phyloP scores from a whole-genome alignment of 495 filamentous ascomycete genomes.

The Aspergillus taichungensis region DNA sequence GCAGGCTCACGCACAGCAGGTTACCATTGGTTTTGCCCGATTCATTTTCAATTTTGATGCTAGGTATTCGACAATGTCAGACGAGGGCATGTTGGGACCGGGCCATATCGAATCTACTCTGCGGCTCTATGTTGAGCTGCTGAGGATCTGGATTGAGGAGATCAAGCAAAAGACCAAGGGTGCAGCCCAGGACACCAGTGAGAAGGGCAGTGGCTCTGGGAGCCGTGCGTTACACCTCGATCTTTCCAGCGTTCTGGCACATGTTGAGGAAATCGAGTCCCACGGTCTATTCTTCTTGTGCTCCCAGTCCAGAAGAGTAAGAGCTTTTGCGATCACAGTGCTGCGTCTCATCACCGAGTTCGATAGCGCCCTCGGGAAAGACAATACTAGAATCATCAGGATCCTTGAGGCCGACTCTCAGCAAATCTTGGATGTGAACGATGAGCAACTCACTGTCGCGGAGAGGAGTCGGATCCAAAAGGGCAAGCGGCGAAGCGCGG shows the following conservation, averaged over 20 bases:
- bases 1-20: constrained; percentile 87
- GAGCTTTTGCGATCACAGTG: constrained; percentile 85
- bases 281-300: constrained; percentile 98
- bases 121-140: constrained; percentile 82
- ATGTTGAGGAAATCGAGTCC: constrained; percentile 94
- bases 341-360: constrained; percentile 89
- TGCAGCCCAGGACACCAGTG: constrained; percentile 52
- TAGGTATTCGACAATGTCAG: constrained; percentile 93
- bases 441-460: constrained; percentile 83
- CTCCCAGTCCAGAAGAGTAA: constrained; percentile 83
- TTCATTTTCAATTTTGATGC: constrained; percentile 99
- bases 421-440: constrained; percentile 83
- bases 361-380: constrained; percentile 77
- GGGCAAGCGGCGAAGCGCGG: constrained; percentile 75
- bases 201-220: constrained; percentile 40
- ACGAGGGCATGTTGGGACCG: constrained; percentile 91
- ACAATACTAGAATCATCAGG: constrained; percentile 72
- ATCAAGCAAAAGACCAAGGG: constrained; percentile 79
- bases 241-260: constrained; percentile 73
- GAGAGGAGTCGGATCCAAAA: constrained; percentile 89
- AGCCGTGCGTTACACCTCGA: constrained; percentile 69
- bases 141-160: constrained; percentile 95
- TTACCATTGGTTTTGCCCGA: constrained; percentile 90
- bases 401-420: constrained; percentile 86
- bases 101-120: constrained; percentile 93